Base-by-base conservation (phyloP, 176 grass and related monocot genomes). In the Rhynchospora pubera region DNA sequence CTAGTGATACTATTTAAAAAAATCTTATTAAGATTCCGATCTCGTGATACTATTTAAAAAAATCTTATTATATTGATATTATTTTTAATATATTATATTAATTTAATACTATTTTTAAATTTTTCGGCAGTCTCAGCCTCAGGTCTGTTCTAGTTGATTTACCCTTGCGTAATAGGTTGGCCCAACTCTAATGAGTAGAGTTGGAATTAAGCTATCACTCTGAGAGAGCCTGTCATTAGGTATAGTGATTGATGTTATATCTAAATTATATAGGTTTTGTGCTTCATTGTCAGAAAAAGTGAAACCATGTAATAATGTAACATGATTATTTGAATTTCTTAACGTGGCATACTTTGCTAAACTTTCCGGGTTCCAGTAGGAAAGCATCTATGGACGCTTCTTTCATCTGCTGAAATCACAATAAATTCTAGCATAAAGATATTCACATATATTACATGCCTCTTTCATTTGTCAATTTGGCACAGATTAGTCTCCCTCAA, bases 381-480 rank as follows among this genome's bases (percentile, higher is more conserved):
- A 30, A 65, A 34, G 0, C 24, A 32, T 70, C 4, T 52, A 52
- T 52, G 23, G 5, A 74, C 16, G 70, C 70, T 21, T 74, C 44
- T 74, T 51, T 74, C 70, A 51, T 15, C 24, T 74, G 19, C 46
- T 51, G 46, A 50, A 52, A 74, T 74, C 21, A 50, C 46, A 74
- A 51, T 51, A 74, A 74, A 74, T 74, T 51, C 70, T 51, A 46
- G 50, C 46, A 74, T 26, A 74, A 14, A 26, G 34, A 45, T 11
- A 10, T 74, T 74, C 70, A 1, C n/a, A 51, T 50, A 24, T 51
- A 26, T 23, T 73, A 73, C 10, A 15, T 6, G 70, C 70, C 70
- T 26, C 21, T 15, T 74, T 74, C 45, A 51, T 26, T 74, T 52
- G 70, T 74, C 70, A 74, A 74, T 74, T 74, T 74, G 51, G 5